Conservation (phyloP, 192 early-diverging fungal species). For the Gorgonomyces haynaldii region DNA sequence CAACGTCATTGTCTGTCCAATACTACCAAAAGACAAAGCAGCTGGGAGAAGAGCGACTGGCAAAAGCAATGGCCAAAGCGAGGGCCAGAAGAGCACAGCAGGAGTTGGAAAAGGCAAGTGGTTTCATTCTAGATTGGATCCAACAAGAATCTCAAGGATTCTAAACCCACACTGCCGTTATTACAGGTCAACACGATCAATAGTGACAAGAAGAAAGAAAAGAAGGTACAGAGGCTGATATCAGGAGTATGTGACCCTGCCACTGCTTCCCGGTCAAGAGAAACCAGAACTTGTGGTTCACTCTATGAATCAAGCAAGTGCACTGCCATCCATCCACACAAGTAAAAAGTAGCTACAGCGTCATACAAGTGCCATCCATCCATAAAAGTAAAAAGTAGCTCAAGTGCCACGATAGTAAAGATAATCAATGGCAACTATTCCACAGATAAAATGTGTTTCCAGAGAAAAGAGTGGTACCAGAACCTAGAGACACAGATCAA, state of each 20-base stretch:
- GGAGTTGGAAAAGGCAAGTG: not conserved
- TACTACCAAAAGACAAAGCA: not conserved
- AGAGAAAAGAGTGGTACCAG: too few species aligned
- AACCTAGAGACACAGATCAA: too few species aligned
- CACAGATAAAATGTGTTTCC: too few species aligned
- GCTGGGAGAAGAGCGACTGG: not conserved
- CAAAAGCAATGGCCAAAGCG: not conserved
- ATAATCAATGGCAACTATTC: too few species aligned
- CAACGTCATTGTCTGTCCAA: not conserved
- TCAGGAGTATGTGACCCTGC: conserved; percentile 2
- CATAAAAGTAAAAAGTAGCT: too few species aligned
- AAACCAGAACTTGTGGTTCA: not conserved
- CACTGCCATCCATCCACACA: conserved; percentile 1
- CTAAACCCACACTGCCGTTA: not conserved
- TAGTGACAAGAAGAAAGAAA: not conserved
- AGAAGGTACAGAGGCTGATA: not conserved
- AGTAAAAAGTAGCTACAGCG: not conserved
- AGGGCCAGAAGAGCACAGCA: not conserved
- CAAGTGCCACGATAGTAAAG: too few species aligned
- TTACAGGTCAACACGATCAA: not conserved
- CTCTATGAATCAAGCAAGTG: not conserved
- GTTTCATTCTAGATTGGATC: not conserved
- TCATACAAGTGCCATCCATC: too few species aligned
- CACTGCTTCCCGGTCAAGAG: not conserved
- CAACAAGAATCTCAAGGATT: not conserved